These are phyloP conservation scores for Paecilomyces fulvus DNA, from an alignment of 2,329 filamentous ascomycete genomes.

Conservation along the genomic window DNA sequence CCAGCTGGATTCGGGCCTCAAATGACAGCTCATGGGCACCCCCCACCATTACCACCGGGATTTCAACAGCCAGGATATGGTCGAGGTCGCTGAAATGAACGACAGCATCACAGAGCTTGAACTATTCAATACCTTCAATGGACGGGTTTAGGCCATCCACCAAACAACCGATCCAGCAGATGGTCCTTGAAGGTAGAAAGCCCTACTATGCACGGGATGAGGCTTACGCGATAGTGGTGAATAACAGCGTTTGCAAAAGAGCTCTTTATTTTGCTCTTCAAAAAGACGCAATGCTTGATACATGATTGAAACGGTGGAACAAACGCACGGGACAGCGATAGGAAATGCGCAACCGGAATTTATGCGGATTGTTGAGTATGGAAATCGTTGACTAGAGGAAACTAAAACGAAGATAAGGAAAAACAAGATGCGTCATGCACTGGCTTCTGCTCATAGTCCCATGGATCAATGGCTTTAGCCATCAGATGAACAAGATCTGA, in stretches of 20 bases:
- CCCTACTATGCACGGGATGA: background rate
- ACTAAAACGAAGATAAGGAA: constrained; percentile 2
- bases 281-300: background rate
- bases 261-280: background rate
- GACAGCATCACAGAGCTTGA: background rate
- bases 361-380: background rate
- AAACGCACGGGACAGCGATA: background rate
- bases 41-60: constrained; percentile 32
- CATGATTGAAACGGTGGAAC: background rate
- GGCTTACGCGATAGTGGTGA: background rate
- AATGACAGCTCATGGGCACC: constrained; percentile 17
- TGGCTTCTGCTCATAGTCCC: background rate
- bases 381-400: constrained; percentile 1
- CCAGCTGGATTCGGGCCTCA: constrained; percentile 41
- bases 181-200: background rate
- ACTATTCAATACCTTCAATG: background rate
- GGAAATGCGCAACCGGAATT: background rate
- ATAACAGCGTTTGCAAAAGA: background rate
- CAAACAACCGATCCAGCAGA: background rate
- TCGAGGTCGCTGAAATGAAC: constrained; percentile 24
- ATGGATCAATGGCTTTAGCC: background rate
- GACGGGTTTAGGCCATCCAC: background rate
- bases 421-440: constrained; percentile 1
- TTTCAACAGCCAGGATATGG: constrained; percentile 35
- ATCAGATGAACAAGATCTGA: background rate